phyloP scores from a whole-genome alignment of 768 basidiomycete genomes.

The Dendrothele bispora region DNA sequence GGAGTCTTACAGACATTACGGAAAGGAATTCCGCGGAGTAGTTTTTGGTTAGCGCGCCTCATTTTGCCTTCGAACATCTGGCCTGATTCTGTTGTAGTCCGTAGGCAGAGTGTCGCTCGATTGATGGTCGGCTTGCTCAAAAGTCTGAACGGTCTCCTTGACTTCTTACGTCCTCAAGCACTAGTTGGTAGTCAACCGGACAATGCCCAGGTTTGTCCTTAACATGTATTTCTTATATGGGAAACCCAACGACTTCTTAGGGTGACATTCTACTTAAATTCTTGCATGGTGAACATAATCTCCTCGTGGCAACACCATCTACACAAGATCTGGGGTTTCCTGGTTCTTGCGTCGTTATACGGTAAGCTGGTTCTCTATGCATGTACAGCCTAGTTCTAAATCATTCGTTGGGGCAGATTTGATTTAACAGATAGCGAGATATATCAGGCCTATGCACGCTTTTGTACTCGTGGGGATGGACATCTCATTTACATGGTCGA shows the following conservation, averaged over 20 bases:
- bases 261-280: constrained; percentile 52
- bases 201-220: constrained; percentile 9
- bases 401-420: constrained; percentile 38
- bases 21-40: constrained; percentile 63
- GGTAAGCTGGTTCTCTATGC: constrained; percentile 37
- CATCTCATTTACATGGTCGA: constrained; percentile 67
- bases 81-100: constrained; percentile 39
- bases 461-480: constrained; percentile 45
- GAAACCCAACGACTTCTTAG: constrained; percentile 24
- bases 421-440: constrained; percentile 64
- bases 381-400: no score
- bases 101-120: constrained; percentile 49
- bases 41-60: constrained; percentile 53
- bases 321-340: constrained; percentile 63
- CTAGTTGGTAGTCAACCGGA: constrained; percentile 37
- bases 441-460: constrained; percentile 55
- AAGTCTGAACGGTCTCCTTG: constrained; percentile 47
- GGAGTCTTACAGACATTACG: constrained; percentile 50
- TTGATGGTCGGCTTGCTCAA: constrained; percentile 60
- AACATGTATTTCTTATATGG: constrained; percentile 11
- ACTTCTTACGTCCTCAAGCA: constrained; percentile 56
- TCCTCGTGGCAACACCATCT: constrained; percentile 60
- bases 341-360: constrained; percentile 56
- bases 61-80: constrained; percentile 6
- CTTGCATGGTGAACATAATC: constrained; percentile 55